phyloP scores from a whole-genome alignment of 768 basidiomycete species.

The Boletellus ananiceps region DNA sequence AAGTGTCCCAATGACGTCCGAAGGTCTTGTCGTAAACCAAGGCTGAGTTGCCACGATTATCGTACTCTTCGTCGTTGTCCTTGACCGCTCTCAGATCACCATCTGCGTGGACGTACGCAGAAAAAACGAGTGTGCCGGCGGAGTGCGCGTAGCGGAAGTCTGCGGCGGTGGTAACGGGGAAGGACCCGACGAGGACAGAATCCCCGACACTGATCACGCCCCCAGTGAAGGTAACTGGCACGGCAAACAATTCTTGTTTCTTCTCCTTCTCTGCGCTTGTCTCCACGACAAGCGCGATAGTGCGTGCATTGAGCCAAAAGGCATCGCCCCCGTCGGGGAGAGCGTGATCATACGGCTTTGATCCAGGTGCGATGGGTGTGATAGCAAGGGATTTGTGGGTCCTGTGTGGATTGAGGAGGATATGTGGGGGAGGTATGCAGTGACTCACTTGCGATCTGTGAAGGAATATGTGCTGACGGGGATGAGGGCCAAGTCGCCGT shows the following conservation, averaged over 20 bases:
- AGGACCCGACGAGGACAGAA: conserved; percentile 49
- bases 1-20: conserved; percentile 77
- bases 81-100: conserved; percentile 65
- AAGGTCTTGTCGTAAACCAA: conserved; percentile 65
- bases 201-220: conserved; percentile 34
- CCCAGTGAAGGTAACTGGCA: conserved; percentile 47
- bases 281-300: conserved; percentile 65
- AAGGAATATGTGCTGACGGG: conserved; percentile 67
- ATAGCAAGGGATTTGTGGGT: conserved; percentile 67
- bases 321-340: conserved; percentile 65
- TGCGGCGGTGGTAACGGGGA: conserved; percentile 61
- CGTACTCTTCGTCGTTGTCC: conserved; percentile 67
- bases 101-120: conserved; percentile 76
- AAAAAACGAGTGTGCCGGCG: conserved; percentile 73
- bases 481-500: conserved; percentile 65
- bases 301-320: conserved; percentile 73
- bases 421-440: neutral
- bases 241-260: conserved; percentile 53
- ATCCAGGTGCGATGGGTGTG: conserved; percentile 49
- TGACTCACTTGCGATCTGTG: conserved; percentile 64
- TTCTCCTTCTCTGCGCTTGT: conserved; percentile 43
- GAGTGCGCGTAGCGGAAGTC: conserved; percentile 65
- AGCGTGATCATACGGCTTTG: conserved; percentile 50
- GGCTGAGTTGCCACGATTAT: conserved; percentile 68
- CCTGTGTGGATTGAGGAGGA: conserved; percentile 34